phyloP scores from a whole-genome alignment of 2,329 filamentous ascomycete genomes.

The Orbilia ellipsospora region DNA sequence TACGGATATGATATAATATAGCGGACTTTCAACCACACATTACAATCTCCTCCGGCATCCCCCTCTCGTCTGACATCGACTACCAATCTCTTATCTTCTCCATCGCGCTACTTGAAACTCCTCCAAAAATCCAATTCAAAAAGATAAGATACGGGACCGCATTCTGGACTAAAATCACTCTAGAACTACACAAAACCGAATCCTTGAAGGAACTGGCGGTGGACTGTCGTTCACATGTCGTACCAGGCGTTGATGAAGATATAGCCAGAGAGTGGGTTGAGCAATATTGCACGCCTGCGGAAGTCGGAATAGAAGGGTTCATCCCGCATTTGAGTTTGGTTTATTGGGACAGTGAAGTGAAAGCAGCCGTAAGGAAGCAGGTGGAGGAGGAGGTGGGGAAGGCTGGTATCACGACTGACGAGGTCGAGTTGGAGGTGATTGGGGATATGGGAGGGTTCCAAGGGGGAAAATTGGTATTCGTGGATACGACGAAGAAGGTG shows the following conservation, averaged over 20 bases:
- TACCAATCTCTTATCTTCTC: constrained; percentile 41
- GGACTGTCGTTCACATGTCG: constrained; percentile 49
- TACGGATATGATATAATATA: neutral
- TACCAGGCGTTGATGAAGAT: constrained; percentile 36
- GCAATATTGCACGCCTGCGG: constrained; percentile 50
- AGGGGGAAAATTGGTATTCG: constrained; percentile 37
- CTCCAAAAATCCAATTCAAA: constrained; percentile 51
- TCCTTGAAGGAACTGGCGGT: constrained; percentile 55
- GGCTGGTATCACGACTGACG: constrained; percentile 8
- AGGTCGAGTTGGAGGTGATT: constrained; percentile 17
- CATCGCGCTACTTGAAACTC: constrained; percentile 20
- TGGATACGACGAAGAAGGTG: constrained; percentile 32
- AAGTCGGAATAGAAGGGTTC: constrained; percentile 55
- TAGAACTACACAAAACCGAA: constrained; percentile 55
- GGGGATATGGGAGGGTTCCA: constrained; percentile 42
- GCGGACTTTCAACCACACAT: constrained; percentile 58
- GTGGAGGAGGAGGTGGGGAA: constrained; percentile 36
- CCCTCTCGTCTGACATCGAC: constrained; percentile 26
- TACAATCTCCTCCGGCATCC: constrained; percentile 57
- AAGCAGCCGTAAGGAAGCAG: constrained; percentile 12
- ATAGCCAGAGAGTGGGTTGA: constrained; percentile 55
- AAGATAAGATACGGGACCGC: constrained; percentile 56
- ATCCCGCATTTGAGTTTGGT: constrained; percentile 58
- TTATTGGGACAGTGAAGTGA: constrained; percentile 46
- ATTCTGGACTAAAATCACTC: constrained; percentile 57